Conservation (phyloP, 306 rosid genomes). For the Oxytropis ochrocephala region DNA sequence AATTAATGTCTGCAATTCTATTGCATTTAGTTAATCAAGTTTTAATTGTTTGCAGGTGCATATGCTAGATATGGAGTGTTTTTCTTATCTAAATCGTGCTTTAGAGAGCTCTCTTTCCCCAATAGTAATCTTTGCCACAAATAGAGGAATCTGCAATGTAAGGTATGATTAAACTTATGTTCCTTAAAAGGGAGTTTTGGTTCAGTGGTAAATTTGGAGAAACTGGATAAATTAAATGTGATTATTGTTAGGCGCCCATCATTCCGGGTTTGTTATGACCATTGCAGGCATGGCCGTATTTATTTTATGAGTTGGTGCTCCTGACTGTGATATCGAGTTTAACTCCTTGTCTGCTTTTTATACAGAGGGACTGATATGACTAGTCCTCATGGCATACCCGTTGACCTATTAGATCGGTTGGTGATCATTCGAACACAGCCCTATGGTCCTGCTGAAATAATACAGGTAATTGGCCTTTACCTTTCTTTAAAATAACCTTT, state of each 20-base stretch:
- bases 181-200: background rate
- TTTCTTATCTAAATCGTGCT: constrained; percentile 92
- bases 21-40: background rate
- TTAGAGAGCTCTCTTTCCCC: constrained; percentile 96
- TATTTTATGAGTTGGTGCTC: background rate
- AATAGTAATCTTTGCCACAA: constrained; percentile 92
- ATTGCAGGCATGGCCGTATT: background rate
- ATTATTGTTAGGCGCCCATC: background rate
- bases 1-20: background rate
- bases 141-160: constrained; percentile 94
- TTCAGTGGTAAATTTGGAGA: background rate
- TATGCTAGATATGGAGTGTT: constrained; percentile 96
- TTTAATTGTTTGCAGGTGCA: constrained; percentile 57
- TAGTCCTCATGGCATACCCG: constrained; percentile 98
- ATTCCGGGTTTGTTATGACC: background rate
- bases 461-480: constrained; percentile 48
- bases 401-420: constrained; percentile 84
- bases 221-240: constrained; percentile 9
- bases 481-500: background rate
- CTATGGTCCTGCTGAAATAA: constrained; percentile 90
- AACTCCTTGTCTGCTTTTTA: background rate
- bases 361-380: constrained; percentile 89
- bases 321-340: background rate
- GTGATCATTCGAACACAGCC: constrained; percentile 79
- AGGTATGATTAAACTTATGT: constrained; percentile 48